Evolutionary conservation across 345 rosid genomes (phyloP).

Genomic region (Laguncularia racemosa): DNA sequence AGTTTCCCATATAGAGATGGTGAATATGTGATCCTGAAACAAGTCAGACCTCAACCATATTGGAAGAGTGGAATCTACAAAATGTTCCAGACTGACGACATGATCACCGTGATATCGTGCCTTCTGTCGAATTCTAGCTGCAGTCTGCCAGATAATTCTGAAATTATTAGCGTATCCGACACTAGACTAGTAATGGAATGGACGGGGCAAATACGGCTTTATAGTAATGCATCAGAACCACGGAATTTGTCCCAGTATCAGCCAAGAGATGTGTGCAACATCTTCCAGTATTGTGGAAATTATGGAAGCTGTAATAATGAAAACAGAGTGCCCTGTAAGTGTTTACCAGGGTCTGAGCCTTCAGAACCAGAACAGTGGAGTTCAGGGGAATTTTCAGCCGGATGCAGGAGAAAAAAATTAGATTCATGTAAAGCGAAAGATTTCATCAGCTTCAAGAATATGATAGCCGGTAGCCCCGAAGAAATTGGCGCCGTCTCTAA

Average conservation of each 20-base stretch:
- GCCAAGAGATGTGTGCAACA: too few relatives aligned
- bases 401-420: slow-evolving; percentile 11
- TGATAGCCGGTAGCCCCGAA: not conserved
- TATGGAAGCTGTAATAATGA: slow-evolving; percentile 26
- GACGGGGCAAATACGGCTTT: too few relatives aligned
- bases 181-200: too few relatives aligned
- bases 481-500: rapidly evolving
- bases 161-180: too few relatives aligned
- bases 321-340: slow-evolving; percentile 14
- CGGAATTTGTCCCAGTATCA: too few relatives aligned
- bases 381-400: not conserved
- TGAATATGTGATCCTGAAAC: not conserved
- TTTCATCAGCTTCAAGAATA: slow-evolving; percentile 20
- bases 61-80: slow-evolving; percentile 9
- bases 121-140: slow-evolving; percentile 4
- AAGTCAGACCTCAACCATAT: not conserved
- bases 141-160: too few relatives aligned
- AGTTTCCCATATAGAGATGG: not conserved
- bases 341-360: slow-evolving; percentile 34
- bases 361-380: slow-evolving; percentile 5
- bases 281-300: slow-evolving; percentile 12
- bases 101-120: rapidly evolving
- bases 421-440: slow-evolving; percentile 11
- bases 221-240: too few relatives aligned
- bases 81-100: not conserved